These are phyloP conservation scores for Phialemonium atrogriseum DNA, from an alignment of 2,329 filamentous ascomycete species.

Conservation along the genomic window DNA sequence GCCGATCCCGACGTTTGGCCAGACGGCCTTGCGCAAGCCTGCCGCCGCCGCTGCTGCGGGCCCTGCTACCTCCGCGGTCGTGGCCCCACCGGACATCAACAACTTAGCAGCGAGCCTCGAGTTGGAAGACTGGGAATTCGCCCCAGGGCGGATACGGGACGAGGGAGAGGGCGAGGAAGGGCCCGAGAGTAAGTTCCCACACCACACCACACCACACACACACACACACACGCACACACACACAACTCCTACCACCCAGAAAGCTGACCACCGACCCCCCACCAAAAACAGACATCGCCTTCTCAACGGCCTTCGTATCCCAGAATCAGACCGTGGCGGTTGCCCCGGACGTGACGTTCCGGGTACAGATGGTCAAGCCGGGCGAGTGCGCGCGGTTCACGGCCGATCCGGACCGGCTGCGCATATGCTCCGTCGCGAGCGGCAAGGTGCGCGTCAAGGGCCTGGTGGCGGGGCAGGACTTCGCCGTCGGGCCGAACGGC, in stretches of 20 bases:
- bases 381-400: conserved; percentile 4
- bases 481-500: conserved; percentile 14
- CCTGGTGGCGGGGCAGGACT: conserved; percentile 5
- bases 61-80: too few relatives aligned
- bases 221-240: too few relatives aligned
- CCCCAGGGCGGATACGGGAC: conserved; percentile 7
- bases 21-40: too few relatives aligned
- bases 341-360: conserved; percentile 4
- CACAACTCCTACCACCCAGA: too few relatives aligned
- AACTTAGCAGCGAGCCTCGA: too few relatives aligned
- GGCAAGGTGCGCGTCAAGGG: conserved; percentile 8
- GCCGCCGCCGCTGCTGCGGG: too few relatives aligned
- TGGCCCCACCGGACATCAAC: too few relatives aligned
- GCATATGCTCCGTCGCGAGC: conserved; percentile 9
- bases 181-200: too few relatives aligned
- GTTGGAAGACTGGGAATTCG: conserved; percentile 11
- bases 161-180: conserved; percentile 6
- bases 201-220: too few relatives aligned
- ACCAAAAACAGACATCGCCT: conserved; percentile 9
- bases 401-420: conserved; percentile 2
- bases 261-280: neutral
- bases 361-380: conserved; percentile 5
- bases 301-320: conserved; percentile 10
- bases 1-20: too few relatives aligned
- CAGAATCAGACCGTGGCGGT: conserved; percentile 1